Base-by-base conservation (phyloP, 2,329 filamentous ascomycete genomes). In the Calycina herbarum region DNA sequence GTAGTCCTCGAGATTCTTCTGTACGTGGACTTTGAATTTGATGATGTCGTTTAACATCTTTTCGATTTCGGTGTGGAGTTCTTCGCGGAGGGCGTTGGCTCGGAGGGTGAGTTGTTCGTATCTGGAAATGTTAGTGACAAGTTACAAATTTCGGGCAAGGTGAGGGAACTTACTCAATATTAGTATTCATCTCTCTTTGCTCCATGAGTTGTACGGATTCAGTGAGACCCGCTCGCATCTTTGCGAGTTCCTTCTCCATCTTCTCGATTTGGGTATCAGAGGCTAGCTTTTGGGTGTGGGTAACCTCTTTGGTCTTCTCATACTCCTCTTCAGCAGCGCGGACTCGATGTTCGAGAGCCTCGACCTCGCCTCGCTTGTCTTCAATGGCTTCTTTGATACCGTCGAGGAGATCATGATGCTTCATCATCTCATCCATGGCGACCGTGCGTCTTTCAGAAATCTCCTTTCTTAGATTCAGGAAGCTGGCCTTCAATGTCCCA, bases 21-120 rank as follows among this genome's bases (percentile, higher is more conserved):
- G 95, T 61, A 99, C 84, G 75, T 98, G 94, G 70, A 99, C 92
- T 81, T 99, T 99, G 86, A 99, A 98, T 75, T 96, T 94, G 81
- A 98, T 96, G 68, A 97, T 91, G 76, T 98, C 94, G 79, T 97
- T 96, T 67, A 99, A 82, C 86, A 98, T 96, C 73, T 89, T 90
- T 80, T 97, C 95, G 73, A 97, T 92, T 77, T 97, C 94, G 0
- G 93, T 97, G 78, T 99, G 95, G n/a, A 99, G 83, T 77, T 98
- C 94, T 77, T 99, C 95, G n/a, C 95, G 88, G 29, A 98, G 83
- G 0, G 92, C 82, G 69, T 92, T 92, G 59, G 92, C 92, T 38
- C 88, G 87, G 63, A 96, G 86, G n/a, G 91, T 93, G 59, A 98
- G 82, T 76, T 97, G 93, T 76, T 98, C 94, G 75, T 97, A 96